Base-by-base conservation (phyloP, 768 basidiomycete genomes). In the Leccinum truebloodii region DNA sequence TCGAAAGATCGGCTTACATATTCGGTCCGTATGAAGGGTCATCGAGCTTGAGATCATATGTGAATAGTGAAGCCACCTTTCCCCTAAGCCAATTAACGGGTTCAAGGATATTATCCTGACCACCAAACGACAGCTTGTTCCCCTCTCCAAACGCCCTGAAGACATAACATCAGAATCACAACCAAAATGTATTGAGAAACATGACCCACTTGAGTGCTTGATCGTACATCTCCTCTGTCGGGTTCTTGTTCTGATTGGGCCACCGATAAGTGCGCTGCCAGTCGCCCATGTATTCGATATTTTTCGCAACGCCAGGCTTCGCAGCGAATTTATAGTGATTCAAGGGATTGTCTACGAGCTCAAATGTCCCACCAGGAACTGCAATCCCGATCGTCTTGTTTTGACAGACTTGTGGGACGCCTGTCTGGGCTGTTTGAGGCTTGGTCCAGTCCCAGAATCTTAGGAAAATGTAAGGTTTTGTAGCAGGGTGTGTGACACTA, bases 401-500 rank as follows among this genome's bases (percentile, higher is more conserved):
- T 26, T 63, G 64, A 12, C 30, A 28, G 22, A 65, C 0, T n/a
- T 49, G 4, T 1, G 65, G 64, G 26, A 65, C 53, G 0, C 64
- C 64, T 22, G 50, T 57, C 4, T 35, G 0, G 1, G 57, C 60
- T 4, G 60, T 65, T 16, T 50, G 57, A 1, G 0, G 49, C 30
- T n/a, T 48, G 18, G 64, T 62, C 64, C 64, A 65, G 34, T 65
- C 67, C 67, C 67, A 67, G 34, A 60, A 67, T 6, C 67, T 67
- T 1, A 30, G 34, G 4, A 26, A 39, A 46, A 44, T 7, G 22
- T 56, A 3, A 41, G 26, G 3, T 7, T 48, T 1, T 7, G 10
- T 49, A 12, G 28, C 0, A 3, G 4, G 6, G 12, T n/a, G 22
- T 3, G 3, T n/a, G 4, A 10, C 20, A 22, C 3, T 13, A 59